Percentiles rank a stretch among this genome's conserved stretches.
Conservation (phyloP, 2,329 filamentous ascomycete species). For the Colletotrichum sp. region DNA sequence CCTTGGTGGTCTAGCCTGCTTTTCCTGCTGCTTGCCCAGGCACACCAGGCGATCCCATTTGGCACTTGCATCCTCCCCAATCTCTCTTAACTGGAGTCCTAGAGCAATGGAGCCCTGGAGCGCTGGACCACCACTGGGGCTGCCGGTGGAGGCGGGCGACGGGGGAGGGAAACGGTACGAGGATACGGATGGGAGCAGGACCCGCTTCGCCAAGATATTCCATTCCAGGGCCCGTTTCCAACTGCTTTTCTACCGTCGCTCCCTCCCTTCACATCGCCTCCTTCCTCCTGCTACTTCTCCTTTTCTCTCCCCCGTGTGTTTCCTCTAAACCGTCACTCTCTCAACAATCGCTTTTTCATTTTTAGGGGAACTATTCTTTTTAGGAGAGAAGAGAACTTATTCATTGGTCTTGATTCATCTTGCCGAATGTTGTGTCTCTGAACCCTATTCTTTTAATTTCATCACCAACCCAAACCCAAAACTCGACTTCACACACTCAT, state of each 20-base stretch:
- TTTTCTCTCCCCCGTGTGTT: slow-evolving; percentile 2
- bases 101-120: background rate
- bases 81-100: background rate
- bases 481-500: slow-evolving; percentile 21
- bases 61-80: background rate
- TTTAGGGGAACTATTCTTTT: background rate
- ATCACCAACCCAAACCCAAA: background rate
- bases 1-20: background rate
- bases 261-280: background rate
- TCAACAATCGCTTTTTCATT: slow-evolving; percentile 17
- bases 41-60: slow-evolving; percentile 6
- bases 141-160: background rate
- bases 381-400: background rate
- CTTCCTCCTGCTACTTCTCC: background rate
- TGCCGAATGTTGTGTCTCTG: background rate
- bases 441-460: slow-evolving; percentile 20
- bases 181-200: background rate
- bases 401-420: background rate
- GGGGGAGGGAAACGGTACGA: background rate
- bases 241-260: slow-evolving; percentile 17
- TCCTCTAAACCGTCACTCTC: slow-evolving; percentile 21
- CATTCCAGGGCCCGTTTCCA: slow-evolving; percentile 20
- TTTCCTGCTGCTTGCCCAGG: background rate
- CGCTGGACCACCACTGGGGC: background rate
- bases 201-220: background rate